phyloP scores from a whole-genome alignment of 2,329 filamentous ascomycete genomes.

The Aspergillus tamarii region DNA sequence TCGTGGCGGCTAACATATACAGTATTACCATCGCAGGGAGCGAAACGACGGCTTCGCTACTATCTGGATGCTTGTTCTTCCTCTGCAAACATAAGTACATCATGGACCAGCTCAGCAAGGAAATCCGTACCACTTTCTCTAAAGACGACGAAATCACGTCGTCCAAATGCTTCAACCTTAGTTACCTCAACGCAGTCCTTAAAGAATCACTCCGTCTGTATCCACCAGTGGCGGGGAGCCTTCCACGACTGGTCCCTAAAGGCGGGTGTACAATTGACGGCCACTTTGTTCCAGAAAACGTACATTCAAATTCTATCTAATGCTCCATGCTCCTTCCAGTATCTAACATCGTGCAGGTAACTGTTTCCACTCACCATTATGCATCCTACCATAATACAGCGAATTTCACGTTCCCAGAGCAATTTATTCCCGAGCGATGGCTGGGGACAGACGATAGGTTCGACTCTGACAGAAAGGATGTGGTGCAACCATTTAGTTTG shows the following conservation, averaged over 20 bases:
- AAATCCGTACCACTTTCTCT: conserved; percentile 30
- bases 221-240: conserved; percentile 37
- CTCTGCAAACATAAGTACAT: conserved; percentile 24
- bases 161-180: conserved; percentile 28
- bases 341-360: background rate
- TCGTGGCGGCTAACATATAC: background rate
- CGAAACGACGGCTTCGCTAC: conserved; percentile 45
- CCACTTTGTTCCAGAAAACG: conserved; percentile 35
- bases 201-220: conserved; percentile 51
- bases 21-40: conserved; percentile 40
- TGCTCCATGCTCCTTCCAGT: background rate
- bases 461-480: conserved; percentile 27
- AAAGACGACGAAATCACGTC: conserved; percentile 36
- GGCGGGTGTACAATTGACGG: conserved; percentile 38
- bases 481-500: conserved; percentile 12
- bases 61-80: conserved; percentile 40
- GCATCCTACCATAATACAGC: conserved; percentile 8
- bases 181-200: conserved; percentile 48
- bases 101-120: conserved; percentile 22
- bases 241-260: conserved; percentile 31
- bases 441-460: background rate
- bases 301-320: conserved; percentile 1
- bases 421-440: conserved; percentile 33
- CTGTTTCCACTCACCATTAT: conserved; percentile 12
- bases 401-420: conserved; percentile 15